Evolutionary conservation across 2,329 filamentous ascomycete genomes (phyloP).

Genomic region (Alternaria consortialis): DNA sequence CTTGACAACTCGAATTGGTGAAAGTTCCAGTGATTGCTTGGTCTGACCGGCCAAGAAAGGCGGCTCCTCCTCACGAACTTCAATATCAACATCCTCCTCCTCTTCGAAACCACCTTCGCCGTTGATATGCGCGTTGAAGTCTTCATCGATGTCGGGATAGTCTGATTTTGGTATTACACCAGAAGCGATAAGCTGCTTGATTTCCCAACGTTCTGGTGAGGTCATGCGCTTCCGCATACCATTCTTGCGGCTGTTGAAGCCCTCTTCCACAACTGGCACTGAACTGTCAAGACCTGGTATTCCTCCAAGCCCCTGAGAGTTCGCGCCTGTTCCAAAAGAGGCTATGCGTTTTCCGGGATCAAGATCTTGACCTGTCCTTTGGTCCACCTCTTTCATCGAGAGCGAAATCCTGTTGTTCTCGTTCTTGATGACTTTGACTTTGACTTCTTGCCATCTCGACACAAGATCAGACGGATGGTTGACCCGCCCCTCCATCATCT

Average conservation of each 20-base stretch:
- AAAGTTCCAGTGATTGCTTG: constrained; percentile 92
- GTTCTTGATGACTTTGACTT: constrained; percentile 90
- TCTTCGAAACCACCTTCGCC: constrained; percentile 89
- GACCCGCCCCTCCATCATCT: constrained; percentile 84
- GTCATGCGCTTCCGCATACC: constrained; percentile 90
- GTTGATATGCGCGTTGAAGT: constrained; percentile 86
- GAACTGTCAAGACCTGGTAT: constrained; percentile 57
- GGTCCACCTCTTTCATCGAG: constrained; percentile 98
- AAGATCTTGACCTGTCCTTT: constrained; percentile 83
- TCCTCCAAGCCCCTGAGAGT: constrained; percentile 81
- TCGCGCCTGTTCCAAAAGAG: constrained; percentile 74
- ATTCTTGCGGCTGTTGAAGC: constrained; percentile 55
- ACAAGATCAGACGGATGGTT: constrained; percentile 92
- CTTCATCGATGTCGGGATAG: constrained; percentile 93
- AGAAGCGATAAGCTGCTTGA: constrained; percentile 93
- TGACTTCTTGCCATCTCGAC: constrained; percentile 80
- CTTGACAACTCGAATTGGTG: constrained; percentile 95
- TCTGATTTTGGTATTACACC: constrained; percentile 92
- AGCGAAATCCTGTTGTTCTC: constrained; percentile 83
- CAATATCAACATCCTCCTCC: constrained; percentile 96
- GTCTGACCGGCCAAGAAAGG: constrained; percentile 96
- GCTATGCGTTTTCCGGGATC: constrained; percentile 79
- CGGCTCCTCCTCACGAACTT: constrained; percentile 94
- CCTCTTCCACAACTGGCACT: constrained; percentile 71
- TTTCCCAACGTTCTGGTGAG: constrained; percentile 96